phyloP scores from a whole-genome alignment of 73 alveolate genomes.

The Paramecium caudatum region DNA sequence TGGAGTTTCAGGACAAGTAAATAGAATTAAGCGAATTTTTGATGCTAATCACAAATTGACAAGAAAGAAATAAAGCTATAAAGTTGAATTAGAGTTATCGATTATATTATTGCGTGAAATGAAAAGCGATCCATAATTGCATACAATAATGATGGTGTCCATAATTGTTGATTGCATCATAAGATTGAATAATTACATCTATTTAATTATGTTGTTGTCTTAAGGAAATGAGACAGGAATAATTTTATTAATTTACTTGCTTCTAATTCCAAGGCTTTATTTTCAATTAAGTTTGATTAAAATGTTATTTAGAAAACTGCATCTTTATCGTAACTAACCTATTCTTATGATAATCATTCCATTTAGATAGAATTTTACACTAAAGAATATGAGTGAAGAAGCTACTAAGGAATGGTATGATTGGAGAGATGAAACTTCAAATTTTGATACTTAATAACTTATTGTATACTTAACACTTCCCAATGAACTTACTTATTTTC shows the following conservation, averaged over 20 bases:
- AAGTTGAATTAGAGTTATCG: conserved; percentile 66
- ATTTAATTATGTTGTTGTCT: background rate
- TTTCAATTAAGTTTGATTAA: background rate
- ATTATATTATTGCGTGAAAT: conserved; percentile 46
- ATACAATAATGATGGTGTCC: background rate
- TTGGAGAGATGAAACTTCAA: background rate
- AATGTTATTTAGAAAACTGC: conserved; percentile 27
- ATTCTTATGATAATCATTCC: conserved; percentile 3
- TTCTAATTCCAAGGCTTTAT: conserved; percentile 12
- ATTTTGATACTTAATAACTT: background rate
- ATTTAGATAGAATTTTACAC: conserved; percentile 62
- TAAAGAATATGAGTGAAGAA: conserved; percentile 12
- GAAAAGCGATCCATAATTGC: background rate
- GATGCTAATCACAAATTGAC: conserved; percentile 36
- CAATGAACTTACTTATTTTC: conserved; percentile 24
- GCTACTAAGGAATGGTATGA: conserved; percentile 64
- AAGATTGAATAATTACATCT: conserved; percentile 25
- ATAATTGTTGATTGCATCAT: background rate
- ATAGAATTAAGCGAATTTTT: conserved; percentile 36
- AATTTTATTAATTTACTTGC: background rate
- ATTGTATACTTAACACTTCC: background rate
- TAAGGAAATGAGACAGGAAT: background rate
- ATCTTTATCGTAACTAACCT: background rate
- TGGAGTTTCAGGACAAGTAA: background rate
- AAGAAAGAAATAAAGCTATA: background rate